Evolutionary conservation across 768 basidiomycete species (phyloP).

Genomic region (Amyloporia xantha): DNA sequence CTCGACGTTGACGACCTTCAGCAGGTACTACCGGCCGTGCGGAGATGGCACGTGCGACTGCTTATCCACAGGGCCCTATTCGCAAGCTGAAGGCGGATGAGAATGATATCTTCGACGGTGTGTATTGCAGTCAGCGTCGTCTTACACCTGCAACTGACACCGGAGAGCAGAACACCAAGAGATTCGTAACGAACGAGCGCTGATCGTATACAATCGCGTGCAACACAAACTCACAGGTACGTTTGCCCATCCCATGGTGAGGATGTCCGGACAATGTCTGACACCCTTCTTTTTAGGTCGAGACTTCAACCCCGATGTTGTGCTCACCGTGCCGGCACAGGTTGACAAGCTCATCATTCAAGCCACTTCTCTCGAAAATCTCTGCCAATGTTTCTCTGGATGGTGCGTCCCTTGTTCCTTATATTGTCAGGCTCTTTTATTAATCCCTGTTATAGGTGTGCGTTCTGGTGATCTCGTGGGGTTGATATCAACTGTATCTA

Average conservation of each 20-base stretch:
- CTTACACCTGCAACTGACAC: conserved; percentile 4
- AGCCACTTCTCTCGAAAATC: conserved; percentile 89
- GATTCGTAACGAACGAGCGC: conserved; percentile 83
- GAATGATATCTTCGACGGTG: conserved; percentile 89
- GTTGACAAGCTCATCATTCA: conserved; percentile 92
- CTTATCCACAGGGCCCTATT: conserved; percentile 71
- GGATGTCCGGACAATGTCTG: neutral
- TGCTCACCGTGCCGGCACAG: conserved; percentile 70
- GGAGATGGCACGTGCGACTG: conserved; percentile 61
- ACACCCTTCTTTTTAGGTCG: conserved; percentile 45
- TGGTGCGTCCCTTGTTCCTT: conserved; percentile 45
- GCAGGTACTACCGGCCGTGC: no score
- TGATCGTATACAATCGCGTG: conserved; percentile 91
- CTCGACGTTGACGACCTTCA: no score
- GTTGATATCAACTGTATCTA: neutral
- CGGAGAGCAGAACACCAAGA: conserved; percentile 58
- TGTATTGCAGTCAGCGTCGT: conserved; percentile 10
- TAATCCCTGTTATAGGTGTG: conserved; percentile 40
- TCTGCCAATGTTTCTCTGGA: conserved; percentile 95
- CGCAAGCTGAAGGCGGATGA: conserved; percentile 88
- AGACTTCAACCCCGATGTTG: conserved; percentile 85
- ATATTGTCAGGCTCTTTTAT: neutral
- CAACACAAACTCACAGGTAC: conserved; percentile 89
- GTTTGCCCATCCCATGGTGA: conserved; percentile 14
- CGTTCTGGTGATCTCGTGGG: conserved; percentile 54